Conservation (phyloP, 768 basidiomycete genomes). For the Amanita brunnescens region DNA sequence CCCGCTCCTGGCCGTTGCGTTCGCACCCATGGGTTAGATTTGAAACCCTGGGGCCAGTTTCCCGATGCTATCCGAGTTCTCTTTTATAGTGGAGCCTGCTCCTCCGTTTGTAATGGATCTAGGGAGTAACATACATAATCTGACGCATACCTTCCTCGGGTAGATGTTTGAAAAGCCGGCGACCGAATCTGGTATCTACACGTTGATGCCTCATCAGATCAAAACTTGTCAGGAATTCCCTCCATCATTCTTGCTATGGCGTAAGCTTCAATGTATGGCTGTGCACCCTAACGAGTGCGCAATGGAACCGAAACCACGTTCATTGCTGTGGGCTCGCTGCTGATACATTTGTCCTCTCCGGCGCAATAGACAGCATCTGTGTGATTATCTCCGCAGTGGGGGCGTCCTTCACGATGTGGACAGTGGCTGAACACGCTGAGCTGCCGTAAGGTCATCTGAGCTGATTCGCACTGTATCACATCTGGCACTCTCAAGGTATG, state of each 20-base stretch:
- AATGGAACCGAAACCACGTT: background rate
- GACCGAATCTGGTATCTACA: background rate
- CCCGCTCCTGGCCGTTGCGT: background rate
- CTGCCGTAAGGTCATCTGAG: background rate
- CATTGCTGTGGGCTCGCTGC: background rate
- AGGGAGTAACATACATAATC: background rate
- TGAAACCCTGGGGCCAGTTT: background rate
- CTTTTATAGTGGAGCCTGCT: no score
- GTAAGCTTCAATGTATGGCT: slow-evolving; percentile 5
- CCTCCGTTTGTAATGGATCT: background rate
- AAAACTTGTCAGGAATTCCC: slow-evolving; percentile 1
- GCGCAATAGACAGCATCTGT: background rate
- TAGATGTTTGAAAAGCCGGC: slow-evolving; percentile 1
- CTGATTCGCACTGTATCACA: slow-evolving; percentile 4
- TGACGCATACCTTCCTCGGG: background rate
- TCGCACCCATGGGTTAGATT: background rate
- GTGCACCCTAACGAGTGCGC: background rate
- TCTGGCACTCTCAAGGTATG: slow-evolving; percentile 1
- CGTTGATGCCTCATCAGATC: slow-evolving; percentile 5
- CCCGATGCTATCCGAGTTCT: background rate
- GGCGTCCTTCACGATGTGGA: slow-evolving; percentile 3
- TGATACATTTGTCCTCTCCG: background rate
- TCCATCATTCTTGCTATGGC: background rate
- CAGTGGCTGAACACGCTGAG: background rate
- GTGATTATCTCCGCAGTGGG: slow-evolving; percentile 1